Evolutionary conservation across 1,284 basidiomycete species (phyloP).

Genomic region (Fomitopsis schrenkii): DNA sequence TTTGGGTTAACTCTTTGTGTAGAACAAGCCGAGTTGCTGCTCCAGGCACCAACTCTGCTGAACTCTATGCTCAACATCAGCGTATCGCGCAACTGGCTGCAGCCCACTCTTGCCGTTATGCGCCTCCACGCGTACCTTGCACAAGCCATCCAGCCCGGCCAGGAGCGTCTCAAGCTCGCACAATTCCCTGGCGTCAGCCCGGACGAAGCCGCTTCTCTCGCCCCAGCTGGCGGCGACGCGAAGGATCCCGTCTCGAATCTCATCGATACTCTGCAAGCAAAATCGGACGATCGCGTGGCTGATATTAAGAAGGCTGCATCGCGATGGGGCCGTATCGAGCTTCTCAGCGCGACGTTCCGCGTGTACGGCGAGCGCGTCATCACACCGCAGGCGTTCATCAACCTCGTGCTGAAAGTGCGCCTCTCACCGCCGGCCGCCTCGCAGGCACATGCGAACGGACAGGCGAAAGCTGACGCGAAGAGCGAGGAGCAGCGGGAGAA

Average conservation of each 20-base stretch:
- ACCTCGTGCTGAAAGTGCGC: conserved; percentile 81
- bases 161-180: conserved; percentile 43
- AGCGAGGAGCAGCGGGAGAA: conserved; percentile 59
- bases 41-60: conserved; percentile 72
- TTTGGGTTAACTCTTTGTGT: conserved; percentile 4
- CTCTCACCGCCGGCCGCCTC: conserved; percentile 50
- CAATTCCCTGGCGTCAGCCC: conserved; percentile 75
- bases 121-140: conserved; percentile 81
- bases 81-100: conserved; percentile 89
- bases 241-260: conserved; percentile 41
- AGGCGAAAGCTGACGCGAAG: conserved; percentile 30
- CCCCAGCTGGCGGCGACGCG: conserved; percentile 30
- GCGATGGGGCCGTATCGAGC: conserved; percentile 77
- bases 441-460: conserved; percentile 39
- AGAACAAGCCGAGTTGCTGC: conserved; percentile 70
- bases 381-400: conserved; percentile 87
- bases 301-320: conserved; percentile 70
- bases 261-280: conserved; percentile 46
- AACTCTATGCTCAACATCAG: conserved; percentile 83
- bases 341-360: conserved; percentile 86
- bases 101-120: conserved; percentile 76
- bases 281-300: conserved; percentile 45
- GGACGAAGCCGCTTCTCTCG: conserved; percentile 40
- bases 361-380: conserved; percentile 91
- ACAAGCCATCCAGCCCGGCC: conserved; percentile 77